Conservation (phyloP, 495 filamentous ascomycete species). For the Xylona heveae region DNA sequence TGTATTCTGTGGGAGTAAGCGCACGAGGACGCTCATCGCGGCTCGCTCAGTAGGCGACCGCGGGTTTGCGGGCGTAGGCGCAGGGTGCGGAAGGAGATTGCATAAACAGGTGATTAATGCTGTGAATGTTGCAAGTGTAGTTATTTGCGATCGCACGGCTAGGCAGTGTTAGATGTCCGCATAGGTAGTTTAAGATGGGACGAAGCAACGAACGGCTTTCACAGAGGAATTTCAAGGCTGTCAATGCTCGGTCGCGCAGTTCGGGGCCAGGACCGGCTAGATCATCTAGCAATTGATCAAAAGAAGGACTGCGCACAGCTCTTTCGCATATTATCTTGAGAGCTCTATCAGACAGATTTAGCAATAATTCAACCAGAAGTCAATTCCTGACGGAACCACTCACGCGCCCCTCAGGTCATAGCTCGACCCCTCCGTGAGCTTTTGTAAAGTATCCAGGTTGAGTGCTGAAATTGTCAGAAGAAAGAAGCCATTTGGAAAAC, state of each 20-base stretch:
- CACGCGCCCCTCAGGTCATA: constrained; percentile 4
- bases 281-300: constrained; percentile 2
- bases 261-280: constrained; percentile 1
- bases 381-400: not conserved
- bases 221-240: constrained; percentile 4
- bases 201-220: constrained; percentile 2
- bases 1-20: constrained; percentile 21
- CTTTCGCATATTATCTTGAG: constrained; percentile 6
- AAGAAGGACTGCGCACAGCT: not conserved
- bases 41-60: constrained; percentile 26
- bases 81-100: too few species aligned
- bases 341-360: constrained; percentile 1
- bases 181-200: not conserved
- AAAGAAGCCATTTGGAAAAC: not conserved
- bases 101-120: too few species aligned
- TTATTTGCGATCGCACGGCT: too few species aligned
- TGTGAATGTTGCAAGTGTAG: too few species aligned
- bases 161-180: too few species aligned
- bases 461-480: constrained; percentile 2
- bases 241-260: not conserved
- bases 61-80: too few species aligned
- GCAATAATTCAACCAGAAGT: not conserved
- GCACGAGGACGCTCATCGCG: constrained; percentile 23
- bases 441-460: constrained; percentile 4
- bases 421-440: constrained; percentile 3